These are phyloP conservation scores for Citrus mangshanensis DNA, from an alignment of 345 rosid species.

Conservation along the genomic window DNA sequence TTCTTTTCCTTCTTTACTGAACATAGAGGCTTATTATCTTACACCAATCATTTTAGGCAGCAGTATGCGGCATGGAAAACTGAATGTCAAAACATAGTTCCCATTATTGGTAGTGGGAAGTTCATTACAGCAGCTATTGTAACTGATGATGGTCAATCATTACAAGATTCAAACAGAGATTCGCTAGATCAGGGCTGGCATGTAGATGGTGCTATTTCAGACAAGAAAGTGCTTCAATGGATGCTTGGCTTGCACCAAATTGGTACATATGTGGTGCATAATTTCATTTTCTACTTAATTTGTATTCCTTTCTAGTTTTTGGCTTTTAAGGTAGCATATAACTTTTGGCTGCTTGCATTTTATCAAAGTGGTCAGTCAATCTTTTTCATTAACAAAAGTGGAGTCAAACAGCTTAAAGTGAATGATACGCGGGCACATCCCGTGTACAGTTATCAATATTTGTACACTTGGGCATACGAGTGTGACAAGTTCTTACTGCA, in stretches of 20 bases:
- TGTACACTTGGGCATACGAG: no score
- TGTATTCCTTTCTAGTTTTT: not conserved
- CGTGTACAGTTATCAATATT: no score
- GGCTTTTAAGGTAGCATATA: not conserved
- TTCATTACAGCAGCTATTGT: conserved; percentile 58
- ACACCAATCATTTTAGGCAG: conserved; percentile 51
- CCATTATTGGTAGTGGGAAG: conserved; percentile 78
- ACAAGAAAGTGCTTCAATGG: conserved; percentile 75
- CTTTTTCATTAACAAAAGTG: not conserved
- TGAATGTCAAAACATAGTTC: conserved; percentile 77
- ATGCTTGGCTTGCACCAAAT: conserved; percentile 81
- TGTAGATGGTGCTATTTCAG: conserved; percentile 39
- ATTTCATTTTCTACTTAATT: conserved; percentile 3
- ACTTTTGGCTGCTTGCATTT: not conserved
- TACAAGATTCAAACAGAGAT: conserved; percentile 28
- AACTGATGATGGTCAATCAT: conserved; percentile 58
- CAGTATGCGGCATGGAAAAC: conserved; percentile 69
- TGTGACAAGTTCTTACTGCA: not conserved
- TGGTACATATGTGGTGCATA: conserved; percentile 44
- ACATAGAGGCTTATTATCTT: conserved; percentile 21
- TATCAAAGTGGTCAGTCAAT: not conserved
- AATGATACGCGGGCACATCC: not conserved
- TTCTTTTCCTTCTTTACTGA: not conserved
- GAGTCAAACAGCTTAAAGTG: conserved; percentile 4
- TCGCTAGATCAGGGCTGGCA: conserved; percentile 34